These are phyloP conservation scores for Suillus subaureus DNA, from an alignment of 768 basidiomycete genomes.

Conservation along the genomic window DNA sequence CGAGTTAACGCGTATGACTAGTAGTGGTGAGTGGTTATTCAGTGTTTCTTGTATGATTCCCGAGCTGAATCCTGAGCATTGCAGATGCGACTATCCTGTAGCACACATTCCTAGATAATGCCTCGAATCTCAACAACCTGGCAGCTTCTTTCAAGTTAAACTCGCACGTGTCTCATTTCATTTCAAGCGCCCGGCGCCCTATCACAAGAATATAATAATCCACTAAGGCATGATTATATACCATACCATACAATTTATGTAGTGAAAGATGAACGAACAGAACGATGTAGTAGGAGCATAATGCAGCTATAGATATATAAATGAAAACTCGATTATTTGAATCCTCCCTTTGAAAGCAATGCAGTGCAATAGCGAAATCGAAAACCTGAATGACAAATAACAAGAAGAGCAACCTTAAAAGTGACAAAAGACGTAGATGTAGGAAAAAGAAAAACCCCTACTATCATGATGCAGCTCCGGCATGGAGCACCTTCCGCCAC, in stretches of 20 bases:
- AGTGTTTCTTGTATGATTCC: background rate
- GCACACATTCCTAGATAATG: background rate
- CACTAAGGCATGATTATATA: background rate
- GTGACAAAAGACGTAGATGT: background rate
- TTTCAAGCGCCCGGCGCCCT: background rate
- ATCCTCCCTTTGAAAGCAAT: background rate
- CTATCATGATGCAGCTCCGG: background rate
- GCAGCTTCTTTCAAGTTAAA: background rate
- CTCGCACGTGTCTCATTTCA: background rate
- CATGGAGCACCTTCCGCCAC: constrained; percentile 34
- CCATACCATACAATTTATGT: background rate
- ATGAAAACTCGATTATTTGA: background rate
- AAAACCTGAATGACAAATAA: constrained; percentile 4
- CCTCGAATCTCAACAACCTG: background rate
- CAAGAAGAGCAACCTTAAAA: background rate
- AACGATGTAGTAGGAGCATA: background rate
- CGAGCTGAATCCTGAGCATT: background rate
- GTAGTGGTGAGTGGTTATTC: background rate
- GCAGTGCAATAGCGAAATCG: background rate
- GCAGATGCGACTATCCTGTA: background rate
- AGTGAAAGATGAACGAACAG: background rate
- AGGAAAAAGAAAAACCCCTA: background rate
- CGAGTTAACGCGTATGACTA: background rate
- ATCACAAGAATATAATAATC: background rate
- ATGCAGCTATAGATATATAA: constrained; percentile 1